Evolutionary conservation across 2,329 filamentous ascomycete species (phyloP).

Genomic region (Pezicula radicicola): DNA sequence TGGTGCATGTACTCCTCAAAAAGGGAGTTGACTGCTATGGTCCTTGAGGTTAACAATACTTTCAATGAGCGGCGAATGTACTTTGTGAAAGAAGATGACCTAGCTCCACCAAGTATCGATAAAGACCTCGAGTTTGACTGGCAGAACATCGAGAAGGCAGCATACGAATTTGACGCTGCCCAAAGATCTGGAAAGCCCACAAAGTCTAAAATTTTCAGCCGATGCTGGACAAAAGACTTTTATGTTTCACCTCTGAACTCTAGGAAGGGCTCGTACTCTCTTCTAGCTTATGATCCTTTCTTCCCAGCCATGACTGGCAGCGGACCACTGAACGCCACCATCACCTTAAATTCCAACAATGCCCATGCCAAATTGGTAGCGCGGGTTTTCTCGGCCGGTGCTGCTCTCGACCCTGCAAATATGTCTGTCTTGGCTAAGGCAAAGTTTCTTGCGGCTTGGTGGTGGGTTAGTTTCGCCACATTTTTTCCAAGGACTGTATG

Average conservation of each 20-base stretch:
- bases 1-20: conserved; percentile 71
- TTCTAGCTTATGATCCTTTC: conserved; percentile 47
- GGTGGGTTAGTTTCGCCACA: conserved; percentile 65
- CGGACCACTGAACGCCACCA: conserved; percentile 52
- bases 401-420: conserved; percentile 44
- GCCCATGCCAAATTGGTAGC: conserved; percentile 54
- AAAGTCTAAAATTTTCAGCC: conserved; percentile 35
- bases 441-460: conserved; percentile 54
- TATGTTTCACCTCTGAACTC: conserved; percentile 76
- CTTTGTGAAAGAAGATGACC: conserved; percentile 44
- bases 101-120: conserved; percentile 6
- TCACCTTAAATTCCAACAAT: conserved; percentile 58
- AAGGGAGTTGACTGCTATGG: conserved; percentile 57
- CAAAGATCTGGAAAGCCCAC: conserved; percentile 1
- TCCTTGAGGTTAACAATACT: conserved; percentile 75
- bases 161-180: conserved; percentile 9
- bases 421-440: conserved; percentile 41
- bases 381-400: conserved; percentile 51
- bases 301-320: conserved; percentile 33
- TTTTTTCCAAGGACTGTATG: conserved; percentile 59
- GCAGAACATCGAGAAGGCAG: conserved; percentile 7
- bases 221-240: conserved; percentile 66
- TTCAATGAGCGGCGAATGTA: conserved; percentile 71
- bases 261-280: conserved; percentile 50
- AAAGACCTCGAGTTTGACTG: conserved; percentile 9